Evolutionary conservation across 2,329 filamentous ascomycete genomes (phyloP).

Genomic region (Coleophoma crateriformis): DNA sequence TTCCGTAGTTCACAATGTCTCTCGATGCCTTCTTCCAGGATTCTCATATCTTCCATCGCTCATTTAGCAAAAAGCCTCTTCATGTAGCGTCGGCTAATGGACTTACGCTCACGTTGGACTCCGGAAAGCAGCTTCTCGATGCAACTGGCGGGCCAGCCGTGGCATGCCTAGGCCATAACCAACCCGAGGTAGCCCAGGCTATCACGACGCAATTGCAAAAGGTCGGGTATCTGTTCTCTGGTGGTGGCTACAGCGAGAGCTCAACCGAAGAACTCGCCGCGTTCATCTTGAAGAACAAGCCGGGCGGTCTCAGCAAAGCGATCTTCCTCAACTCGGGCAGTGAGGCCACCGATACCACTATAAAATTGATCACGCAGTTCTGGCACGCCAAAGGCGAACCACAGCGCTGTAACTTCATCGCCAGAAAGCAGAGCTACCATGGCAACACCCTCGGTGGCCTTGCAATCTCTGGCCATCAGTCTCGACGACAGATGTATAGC

Average conservation of each 20-base stretch:
- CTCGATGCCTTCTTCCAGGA: not conserved
- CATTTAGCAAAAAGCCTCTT: not conserved
- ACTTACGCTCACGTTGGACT: constrained; percentile 4
- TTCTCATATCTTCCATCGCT: not conserved
- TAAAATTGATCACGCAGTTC: constrained; percentile 61
- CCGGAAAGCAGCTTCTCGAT: constrained; percentile 57
- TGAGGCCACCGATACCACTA: constrained; percentile 59
- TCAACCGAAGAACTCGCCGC: constrained; percentile 38
- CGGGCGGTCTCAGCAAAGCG: not conserved
- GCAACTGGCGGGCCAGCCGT: constrained; percentile 70
- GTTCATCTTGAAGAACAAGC: constrained; percentile 28
- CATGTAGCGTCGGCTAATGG: constrained; percentile 5
- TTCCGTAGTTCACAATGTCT: not conserved
- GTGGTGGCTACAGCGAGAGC: constrained; percentile 26
- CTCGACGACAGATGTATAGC: constrained; percentile 48
- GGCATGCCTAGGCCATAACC: constrained; percentile 60
- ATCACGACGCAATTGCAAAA: constrained; percentile 29
- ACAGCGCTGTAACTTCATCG: constrained; percentile 44
- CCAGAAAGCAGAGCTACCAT: constrained; percentile 58
- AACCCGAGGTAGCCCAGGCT: constrained; percentile 49
- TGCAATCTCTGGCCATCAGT: constrained; percentile 46
- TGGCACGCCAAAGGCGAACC: constrained; percentile 40
- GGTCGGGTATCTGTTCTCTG: constrained; percentile 1
- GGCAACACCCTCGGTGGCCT: constrained; percentile 59
- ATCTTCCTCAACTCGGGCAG: constrained; percentile 51